These are phyloP conservation scores for Blastobotrys serpentis DNA, from an alignment of 1,139 yeast species.

Conservation along the genomic window DNA sequence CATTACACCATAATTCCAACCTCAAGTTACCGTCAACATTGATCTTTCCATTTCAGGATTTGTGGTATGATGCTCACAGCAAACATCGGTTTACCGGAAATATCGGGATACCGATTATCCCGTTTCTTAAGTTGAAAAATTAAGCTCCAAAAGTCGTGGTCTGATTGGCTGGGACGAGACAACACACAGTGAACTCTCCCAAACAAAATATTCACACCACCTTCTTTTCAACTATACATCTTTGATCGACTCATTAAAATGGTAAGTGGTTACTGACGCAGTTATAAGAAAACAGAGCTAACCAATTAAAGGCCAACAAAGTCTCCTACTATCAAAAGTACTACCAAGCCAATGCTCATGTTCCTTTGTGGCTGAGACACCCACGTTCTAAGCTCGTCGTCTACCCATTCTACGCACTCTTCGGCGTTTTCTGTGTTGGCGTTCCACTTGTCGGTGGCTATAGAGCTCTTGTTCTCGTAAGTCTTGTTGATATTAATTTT, in stretches of 20 bases:
- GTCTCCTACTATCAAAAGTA: slow-evolving; percentile 41
- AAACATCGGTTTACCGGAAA: no score
- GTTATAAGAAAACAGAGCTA: background rate
- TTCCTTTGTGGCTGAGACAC: slow-evolving; percentile 43
- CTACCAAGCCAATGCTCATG: slow-evolving; percentile 40
- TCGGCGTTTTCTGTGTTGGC: slow-evolving; percentile 64
- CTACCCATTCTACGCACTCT: slow-evolving; percentile 87
- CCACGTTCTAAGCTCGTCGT: slow-evolving; percentile 74
- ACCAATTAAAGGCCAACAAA: slow-evolving; percentile 28
- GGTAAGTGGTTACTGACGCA: slow-evolving; percentile 9
- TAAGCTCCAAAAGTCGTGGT: no score
- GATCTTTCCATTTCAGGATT: no score
- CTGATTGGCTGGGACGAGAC: background rate
- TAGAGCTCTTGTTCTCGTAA: slow-evolving; percentile 51
- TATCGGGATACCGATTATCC: background rate
- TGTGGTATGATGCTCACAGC: no score
- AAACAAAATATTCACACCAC: background rate
- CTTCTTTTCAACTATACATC: background rate
- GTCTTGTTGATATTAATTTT: no score
- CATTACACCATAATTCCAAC: no score
- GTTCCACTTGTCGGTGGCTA: slow-evolving; percentile 74
- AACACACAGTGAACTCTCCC: no score
- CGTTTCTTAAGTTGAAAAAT: background rate
- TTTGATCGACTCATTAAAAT: slow-evolving; percentile 5
- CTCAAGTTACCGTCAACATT: no score